A percentile compares a stretch with the other conserved stretches of the same genome.
Conservation (phyloP, 2,329 filamentous ascomycete genomes). For the Sarocladium oryzae region DNA sequence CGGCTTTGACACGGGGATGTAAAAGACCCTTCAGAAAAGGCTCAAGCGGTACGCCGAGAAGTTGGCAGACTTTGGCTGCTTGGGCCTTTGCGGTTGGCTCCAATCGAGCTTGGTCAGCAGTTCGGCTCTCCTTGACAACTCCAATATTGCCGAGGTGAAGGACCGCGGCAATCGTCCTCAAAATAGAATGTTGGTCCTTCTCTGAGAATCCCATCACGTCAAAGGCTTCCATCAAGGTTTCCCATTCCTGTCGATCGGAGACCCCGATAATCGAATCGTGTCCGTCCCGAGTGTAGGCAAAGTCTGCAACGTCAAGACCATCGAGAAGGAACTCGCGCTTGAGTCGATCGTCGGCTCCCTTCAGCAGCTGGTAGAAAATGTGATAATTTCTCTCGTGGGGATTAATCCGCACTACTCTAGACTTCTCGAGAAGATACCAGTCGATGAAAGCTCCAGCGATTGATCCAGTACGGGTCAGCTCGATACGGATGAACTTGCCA, state of each 20-base stretch:
- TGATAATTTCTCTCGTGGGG: slow-evolving; percentile 91
- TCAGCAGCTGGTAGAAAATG: slow-evolving; percentile 91
- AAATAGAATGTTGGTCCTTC: slow-evolving; percentile 73
- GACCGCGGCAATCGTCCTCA: slow-evolving; percentile 84
- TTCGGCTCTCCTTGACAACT: slow-evolving; percentile 83
- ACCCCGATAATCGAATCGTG: slow-evolving; percentile 89
- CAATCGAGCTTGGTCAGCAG: slow-evolving; percentile 83
- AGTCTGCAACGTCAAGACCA: slow-evolving; percentile 72
- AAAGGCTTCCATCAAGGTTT: slow-evolving; percentile 83
- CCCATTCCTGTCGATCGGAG: slow-evolving; percentile 88
- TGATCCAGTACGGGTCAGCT: slow-evolving; percentile 80
- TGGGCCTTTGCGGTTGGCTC: slow-evolving; percentile 67
- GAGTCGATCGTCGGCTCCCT: slow-evolving; percentile 68
- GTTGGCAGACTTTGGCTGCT: slow-evolving; percentile 70
- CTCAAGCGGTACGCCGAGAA: slow-evolving; percentile 79
- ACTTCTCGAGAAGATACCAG: slow-evolving; percentile 97
- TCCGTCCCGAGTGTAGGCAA: slow-evolving; percentile 84
- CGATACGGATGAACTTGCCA: slow-evolving; percentile 97
- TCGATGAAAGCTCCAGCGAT: slow-evolving; percentile 96
- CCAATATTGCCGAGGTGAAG: slow-evolving; percentile 89
- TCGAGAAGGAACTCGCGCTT: slow-evolving; percentile 72
- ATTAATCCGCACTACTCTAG: slow-evolving; percentile 88
- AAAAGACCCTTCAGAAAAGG: slow-evolving; percentile 83
- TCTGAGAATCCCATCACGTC: slow-evolving; percentile 88
- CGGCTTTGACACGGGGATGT: slow-evolving; percentile 90